These are phyloP conservation scores for Metschnikowia borealis DNA, from an alignment of 805 yeast genomes.

Conservation along the genomic window DNA sequence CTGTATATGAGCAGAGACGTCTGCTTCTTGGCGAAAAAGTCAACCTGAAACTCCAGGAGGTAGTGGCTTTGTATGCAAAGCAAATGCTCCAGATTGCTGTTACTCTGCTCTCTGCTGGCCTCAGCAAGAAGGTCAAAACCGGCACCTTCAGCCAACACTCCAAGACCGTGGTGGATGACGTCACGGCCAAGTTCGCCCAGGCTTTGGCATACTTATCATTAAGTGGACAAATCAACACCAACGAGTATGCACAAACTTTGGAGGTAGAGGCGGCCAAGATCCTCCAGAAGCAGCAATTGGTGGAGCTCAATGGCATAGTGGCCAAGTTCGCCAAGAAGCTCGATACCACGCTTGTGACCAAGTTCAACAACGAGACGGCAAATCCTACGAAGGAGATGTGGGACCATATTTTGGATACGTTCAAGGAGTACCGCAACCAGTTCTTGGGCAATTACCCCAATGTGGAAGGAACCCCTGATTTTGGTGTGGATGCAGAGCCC, in stretches of 20 bases:
- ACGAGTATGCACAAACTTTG: constrained; percentile 15
- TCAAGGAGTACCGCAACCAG: constrained; percentile 50
- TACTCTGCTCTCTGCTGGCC: constrained; percentile 9
- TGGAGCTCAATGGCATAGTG: constrained; percentile 31
- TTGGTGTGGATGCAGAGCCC: constrained; percentile 56
- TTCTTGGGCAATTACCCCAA: constrained; percentile 10
- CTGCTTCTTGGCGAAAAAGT: constrained; percentile 45
- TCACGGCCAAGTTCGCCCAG: constrained; percentile 14
- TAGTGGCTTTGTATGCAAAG: constrained; percentile 34
- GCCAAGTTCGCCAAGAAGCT: constrained; percentile 46
- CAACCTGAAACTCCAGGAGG: constrained; percentile 36
- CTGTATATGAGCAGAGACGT: constrained; percentile 67
- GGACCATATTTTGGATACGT: constrained; percentile 19
- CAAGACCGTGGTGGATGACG: constrained; percentile 10
- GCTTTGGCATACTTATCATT: constrained; percentile 23
- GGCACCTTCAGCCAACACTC: constrained; percentile 10
- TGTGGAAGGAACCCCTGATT: constrained; percentile 43
- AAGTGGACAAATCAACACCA: constrained; percentile 26
- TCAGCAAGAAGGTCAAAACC: constrained; percentile 10
- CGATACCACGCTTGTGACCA: constrained; percentile 45
- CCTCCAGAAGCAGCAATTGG: constrained; percentile 30
- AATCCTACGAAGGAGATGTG: constrained; percentile 42
- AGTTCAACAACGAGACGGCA: constrained; percentile 44
- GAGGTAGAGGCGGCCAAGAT: constrained; percentile 21
- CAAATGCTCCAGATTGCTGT: constrained; percentile 8